Evolutionary conservation across 2,329 filamentous ascomycete genomes (phyloP).

Genomic region (Xylariaceae sp.): DNA sequence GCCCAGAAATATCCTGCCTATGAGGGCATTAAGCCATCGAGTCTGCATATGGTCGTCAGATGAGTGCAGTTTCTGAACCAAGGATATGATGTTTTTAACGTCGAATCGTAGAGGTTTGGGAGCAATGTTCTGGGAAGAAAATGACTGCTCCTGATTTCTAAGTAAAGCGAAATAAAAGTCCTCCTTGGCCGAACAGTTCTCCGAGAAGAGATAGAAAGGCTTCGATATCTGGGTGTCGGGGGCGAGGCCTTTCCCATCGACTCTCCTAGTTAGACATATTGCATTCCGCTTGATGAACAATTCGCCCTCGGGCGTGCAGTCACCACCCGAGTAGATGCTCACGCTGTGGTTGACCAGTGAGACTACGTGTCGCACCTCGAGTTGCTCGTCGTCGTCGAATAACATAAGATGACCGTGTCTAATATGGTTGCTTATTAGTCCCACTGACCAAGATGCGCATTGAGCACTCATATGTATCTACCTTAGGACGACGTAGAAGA

Average conservation of each 20-base stretch:
- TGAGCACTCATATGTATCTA: constrained; percentile 39
- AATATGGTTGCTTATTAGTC: constrained; percentile 8
- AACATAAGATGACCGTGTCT: constrained; percentile 96
- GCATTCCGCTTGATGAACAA: constrained; percentile 95
- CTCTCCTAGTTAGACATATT: constrained; percentile 71
- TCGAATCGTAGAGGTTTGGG: constrained; percentile 76
- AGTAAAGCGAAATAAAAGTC: constrained; percentile 96
- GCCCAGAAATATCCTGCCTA: constrained; percentile 84
- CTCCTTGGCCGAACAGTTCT: constrained; percentile 94
- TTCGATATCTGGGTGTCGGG: constrained; percentile 62
- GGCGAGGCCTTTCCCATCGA: constrained; percentile 50
- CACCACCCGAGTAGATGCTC: constrained; percentile 78
- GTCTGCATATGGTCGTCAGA: constrained; percentile 88
- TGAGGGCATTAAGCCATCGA: constrained; percentile 87
- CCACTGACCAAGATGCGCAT: no score
- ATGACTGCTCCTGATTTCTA: constrained; percentile 73
- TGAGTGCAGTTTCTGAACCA: constrained; percentile 88
- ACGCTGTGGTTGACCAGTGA: constrained; percentile 86
- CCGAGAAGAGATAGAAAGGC: constrained; percentile 91
- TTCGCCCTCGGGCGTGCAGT: constrained; percentile 81
- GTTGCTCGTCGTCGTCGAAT: constrained; percentile 91
- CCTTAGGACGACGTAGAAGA: constrained; percentile 90
- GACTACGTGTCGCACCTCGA: constrained; percentile 95
- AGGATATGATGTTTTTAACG: constrained; percentile 78
- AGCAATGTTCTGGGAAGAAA: constrained; percentile 53